Percentiles rank a stretch among this genome's conserved stretches.
Conservation (phyloP, 805 yeast species). For the Kregervanrija pseudodelftensis region DNA sequence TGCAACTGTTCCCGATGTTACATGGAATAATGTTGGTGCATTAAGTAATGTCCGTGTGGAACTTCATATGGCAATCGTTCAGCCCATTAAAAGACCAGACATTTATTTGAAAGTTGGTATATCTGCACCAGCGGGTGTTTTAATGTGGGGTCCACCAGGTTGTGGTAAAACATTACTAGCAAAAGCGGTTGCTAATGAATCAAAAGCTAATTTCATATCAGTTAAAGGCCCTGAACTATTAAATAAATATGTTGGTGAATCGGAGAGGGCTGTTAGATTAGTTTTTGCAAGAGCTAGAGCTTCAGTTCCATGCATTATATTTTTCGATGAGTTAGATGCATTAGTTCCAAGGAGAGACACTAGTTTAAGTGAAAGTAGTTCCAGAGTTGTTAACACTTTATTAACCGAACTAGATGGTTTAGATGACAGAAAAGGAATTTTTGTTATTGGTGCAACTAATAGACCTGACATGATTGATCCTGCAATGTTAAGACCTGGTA, state of each 20-base stretch:
- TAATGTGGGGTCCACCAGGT: constrained; percentile 99
- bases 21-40: constrained; percentile 96
- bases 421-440: constrained; percentile 86
- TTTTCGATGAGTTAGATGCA: constrained; percentile 95
- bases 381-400: constrained; percentile 90
- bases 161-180: constrained; percentile 96
- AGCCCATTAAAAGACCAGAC: constrained; percentile 91
- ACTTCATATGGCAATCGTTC: constrained; percentile 94
- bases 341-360: constrained; percentile 91
- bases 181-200: constrained; percentile 96
- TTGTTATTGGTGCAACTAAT: constrained; percentile 94
- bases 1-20: constrained; percentile 96
- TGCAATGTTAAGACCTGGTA: constrained; percentile 96
- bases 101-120: constrained; percentile 86
- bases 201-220: constrained; percentile 91
- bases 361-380: constrained; percentile 78
- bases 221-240: constrained; percentile 95
- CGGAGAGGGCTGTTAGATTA: constrained; percentile 89
- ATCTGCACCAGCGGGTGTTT: constrained; percentile 92
- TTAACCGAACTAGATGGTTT: constrained; percentile 93
- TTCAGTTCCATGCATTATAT: constrained; percentile 89
- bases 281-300: constrained; percentile 90
- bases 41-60: constrained; percentile 74
- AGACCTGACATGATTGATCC: constrained; percentile 98
- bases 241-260: constrained; percentile 93